phyloP scores from a whole-genome alignment of 2,329 filamentous ascomycete species.

The Fusarium oxysporum region DNA sequence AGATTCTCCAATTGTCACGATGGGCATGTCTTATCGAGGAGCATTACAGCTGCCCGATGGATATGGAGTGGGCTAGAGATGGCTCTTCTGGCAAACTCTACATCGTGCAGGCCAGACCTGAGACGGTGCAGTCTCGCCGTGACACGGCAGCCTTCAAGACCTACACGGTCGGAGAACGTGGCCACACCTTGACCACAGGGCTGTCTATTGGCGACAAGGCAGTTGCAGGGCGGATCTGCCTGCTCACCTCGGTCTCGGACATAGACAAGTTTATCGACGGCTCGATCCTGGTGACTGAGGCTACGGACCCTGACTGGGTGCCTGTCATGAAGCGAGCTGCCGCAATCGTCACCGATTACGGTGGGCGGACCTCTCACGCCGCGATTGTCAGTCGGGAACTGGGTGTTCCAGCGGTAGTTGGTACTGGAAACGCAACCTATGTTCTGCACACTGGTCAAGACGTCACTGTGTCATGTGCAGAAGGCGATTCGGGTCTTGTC shows the following conservation, averaged over 20 bases:
- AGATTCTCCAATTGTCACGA: constrained; percentile 51
- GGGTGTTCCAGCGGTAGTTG: constrained; percentile 53
- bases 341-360: constrained; percentile 53
- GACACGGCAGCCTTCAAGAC: constrained; percentile 49
- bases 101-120: constrained; percentile 53
- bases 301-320: constrained; percentile 54
- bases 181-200: constrained; percentile 46
- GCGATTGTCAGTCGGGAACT: constrained; percentile 56
- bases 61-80: constrained; percentile 55
- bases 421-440: constrained; percentile 51
- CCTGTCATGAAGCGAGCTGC: constrained; percentile 53
- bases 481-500: constrained; percentile 52
- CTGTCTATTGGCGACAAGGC: constrained; percentile 51
- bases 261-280: constrained; percentile 50
- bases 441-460: constrained; percentile 52
- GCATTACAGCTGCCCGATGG: constrained; percentile 52
- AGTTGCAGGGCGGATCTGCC: constrained; percentile 48
- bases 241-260: constrained; percentile 47
- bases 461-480: constrained; percentile 54
- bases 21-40: constrained; percentile 52
- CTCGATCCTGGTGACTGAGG: constrained; percentile 51
- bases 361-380: constrained; percentile 54
- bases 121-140: constrained; percentile 52
- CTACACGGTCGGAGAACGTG: constrained; percentile 48
- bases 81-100: constrained; percentile 46